A percentile compares a stretch with the other conserved stretches of the same genome.
phyloP scores from a whole-genome alignment of 768 basidiomycete genomes.

The Phylloporus scabripes region DNA sequence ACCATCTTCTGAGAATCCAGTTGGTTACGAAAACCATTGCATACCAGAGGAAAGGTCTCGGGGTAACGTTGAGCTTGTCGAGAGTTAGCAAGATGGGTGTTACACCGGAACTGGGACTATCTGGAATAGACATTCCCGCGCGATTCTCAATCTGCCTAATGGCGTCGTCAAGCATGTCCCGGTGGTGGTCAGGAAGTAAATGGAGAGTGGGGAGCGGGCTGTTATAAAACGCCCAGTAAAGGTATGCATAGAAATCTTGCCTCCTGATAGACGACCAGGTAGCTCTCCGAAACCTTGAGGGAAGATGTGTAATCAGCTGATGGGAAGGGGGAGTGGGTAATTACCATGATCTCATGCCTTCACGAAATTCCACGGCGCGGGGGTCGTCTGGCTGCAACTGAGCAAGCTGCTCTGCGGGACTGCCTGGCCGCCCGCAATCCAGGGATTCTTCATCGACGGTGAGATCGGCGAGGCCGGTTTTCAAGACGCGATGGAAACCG shows the following conservation, averaged over 20 bases:
- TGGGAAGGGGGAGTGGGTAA: neutral
- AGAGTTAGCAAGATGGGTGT: conserved; percentile 65
- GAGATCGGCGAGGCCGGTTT: conserved; percentile 55
- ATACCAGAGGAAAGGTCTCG: conserved; percentile 69
- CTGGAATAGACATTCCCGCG: conserved; percentile 57
- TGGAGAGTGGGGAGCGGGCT: conserved; percentile 50
- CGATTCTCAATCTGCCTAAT: conserved; percentile 65
- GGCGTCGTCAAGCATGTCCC: conserved; percentile 50
- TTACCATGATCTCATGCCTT: conserved; percentile 55
- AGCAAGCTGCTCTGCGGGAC: conserved; percentile 53
- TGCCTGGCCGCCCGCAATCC: conserved; percentile 46
- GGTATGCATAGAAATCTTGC: conserved; percentile 63
- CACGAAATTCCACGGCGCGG: conserved; percentile 68
- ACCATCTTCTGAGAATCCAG: conserved; percentile 39
- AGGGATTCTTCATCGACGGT: conserved; percentile 53
- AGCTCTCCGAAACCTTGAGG: conserved; percentile 59
- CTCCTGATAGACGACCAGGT: conserved; percentile 68
- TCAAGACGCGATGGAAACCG: conserved; percentile 57
- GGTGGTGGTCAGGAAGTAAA: conserved; percentile 41
- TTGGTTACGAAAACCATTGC: conserved; percentile 46
- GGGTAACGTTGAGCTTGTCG: conserved; percentile 65
- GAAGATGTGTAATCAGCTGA: neutral
- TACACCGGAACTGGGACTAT: conserved; percentile 49
- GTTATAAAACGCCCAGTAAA: conserved; percentile 83
- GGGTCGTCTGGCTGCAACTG: conserved; percentile 60